Conservation (phyloP, 805 yeast species). For the Teunomyces atbi region DNA sequence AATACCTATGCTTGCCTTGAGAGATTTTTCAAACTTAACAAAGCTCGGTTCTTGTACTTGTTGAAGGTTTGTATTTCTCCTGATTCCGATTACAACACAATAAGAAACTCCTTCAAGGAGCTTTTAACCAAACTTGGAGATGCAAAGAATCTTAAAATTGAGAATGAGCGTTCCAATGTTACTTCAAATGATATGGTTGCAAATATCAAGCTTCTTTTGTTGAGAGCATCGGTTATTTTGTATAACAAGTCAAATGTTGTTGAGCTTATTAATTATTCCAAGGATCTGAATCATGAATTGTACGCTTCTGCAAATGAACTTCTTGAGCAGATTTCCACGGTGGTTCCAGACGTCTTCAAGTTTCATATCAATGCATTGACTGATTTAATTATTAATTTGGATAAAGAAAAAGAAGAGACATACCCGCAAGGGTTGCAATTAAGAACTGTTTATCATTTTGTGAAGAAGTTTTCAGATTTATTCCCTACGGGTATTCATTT, state of each 20-base stretch:
- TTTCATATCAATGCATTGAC: constrained; percentile 55
- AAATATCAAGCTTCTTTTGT: constrained; percentile 56
- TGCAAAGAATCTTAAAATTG: constrained; percentile 43
- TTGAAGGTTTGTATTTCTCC: constrained; percentile 52
- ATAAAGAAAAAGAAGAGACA: constrained; percentile 12
- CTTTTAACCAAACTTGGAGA: constrained; percentile 55
- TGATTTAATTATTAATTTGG: constrained; percentile 28
- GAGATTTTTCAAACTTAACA: constrained; percentile 53
- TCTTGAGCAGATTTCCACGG: constrained; percentile 56
- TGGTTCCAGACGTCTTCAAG: constrained; percentile 63
- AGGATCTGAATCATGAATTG: constrained; percentile 29
- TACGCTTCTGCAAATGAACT: constrained; percentile 47
- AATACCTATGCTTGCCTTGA: constrained; percentile 51
- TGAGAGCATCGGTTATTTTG: constrained; percentile 57
- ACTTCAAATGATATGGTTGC: constrained; percentile 49
- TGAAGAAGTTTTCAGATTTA: constrained; percentile 48
- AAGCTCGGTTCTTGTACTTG: constrained; percentile 57
- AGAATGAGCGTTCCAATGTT: constrained; percentile 27
- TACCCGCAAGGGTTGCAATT: constrained; percentile 40
- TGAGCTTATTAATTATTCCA: constrained; percentile 48
- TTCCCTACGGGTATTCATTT: constrained; percentile 47
- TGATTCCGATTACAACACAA: constrained; percentile 58
- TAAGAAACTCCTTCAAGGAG: constrained; percentile 63
- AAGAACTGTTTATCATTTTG: constrained; percentile 59
- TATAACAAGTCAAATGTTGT: constrained; percentile 66